A percentile compares a stretch with the other conserved stretches of the same genome.
Conservation (phyloP, 257 asterid genomes). For the Osmanthus fragrans region DNA sequence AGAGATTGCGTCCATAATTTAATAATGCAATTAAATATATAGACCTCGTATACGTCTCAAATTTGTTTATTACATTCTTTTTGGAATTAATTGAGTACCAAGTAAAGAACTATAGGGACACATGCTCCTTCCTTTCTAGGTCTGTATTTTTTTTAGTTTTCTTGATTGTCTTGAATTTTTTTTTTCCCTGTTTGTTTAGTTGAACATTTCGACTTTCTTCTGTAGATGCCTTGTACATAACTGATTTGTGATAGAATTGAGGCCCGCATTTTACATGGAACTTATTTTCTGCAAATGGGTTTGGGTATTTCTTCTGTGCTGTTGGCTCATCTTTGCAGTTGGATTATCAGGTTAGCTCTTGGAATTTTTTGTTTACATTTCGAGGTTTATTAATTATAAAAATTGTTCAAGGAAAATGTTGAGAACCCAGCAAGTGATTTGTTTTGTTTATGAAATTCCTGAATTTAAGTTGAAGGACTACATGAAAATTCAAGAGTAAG, state of each 20-base stretch:
- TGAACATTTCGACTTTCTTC: conserved; percentile 5
- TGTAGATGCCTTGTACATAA: conserved; percentile 24
- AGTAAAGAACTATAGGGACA: conserved; percentile 46
- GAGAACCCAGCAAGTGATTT: not conserved
- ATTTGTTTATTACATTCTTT: conserved; percentile 15
- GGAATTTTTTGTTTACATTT: conserved; percentile 13
- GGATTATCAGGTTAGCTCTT: conserved; percentile 55
- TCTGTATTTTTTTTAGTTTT: not conserved
- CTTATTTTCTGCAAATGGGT: conserved; percentile 50
- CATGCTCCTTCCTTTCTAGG: conserved; percentile 15
- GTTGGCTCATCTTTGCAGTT: conserved; percentile 43
- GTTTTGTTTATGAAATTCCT: conserved; percentile 9
- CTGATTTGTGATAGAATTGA: conserved; percentile 32
- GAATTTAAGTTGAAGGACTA: conserved; percentile 57
- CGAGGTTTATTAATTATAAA: not conserved
- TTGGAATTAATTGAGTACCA: conserved; percentile 39
- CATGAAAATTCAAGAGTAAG: conserved; percentile 56
- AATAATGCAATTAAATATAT: conserved; percentile 23
- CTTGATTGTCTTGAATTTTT: conserved; percentile 1
- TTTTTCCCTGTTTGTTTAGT: not conserved
- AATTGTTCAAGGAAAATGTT: not conserved
- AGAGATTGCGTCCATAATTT: conserved; percentile 25
- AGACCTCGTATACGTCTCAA: conserved; percentile 20
- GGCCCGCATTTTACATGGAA: conserved; percentile 43
- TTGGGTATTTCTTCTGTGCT: conserved; percentile 43